phyloP scores from a whole-genome alignment of 768 basidiomycete genomes.

The Trametes villosa region DNA sequence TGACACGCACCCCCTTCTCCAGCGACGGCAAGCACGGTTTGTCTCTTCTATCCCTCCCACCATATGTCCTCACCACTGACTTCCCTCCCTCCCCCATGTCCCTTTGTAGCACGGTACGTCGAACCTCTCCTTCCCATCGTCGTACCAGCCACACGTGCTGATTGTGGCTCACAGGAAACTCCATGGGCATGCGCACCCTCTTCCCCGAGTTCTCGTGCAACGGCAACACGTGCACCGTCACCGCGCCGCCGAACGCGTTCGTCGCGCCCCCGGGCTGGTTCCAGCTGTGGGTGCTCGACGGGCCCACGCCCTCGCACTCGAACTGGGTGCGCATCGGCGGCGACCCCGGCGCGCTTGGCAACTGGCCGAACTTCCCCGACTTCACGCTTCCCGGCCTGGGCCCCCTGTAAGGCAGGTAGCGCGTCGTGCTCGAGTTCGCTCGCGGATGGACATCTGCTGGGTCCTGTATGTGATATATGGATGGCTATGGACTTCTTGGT shows the following conservation, averaged over 20 bases:
- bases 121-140: background rate
- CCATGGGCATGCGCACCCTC: conserved; percentile 72
- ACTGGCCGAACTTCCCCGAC: conserved; percentile 73
- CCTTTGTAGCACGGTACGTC: conserved; percentile 18
- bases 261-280: conserved; percentile 80
- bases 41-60: background rate
- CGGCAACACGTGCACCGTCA: conserved; percentile 76
- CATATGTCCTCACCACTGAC: background rate
- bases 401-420: conserved; percentile 13
- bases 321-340: conserved; percentile 80
- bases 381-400: conserved; percentile 67
- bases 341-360: conserved; percentile 69
- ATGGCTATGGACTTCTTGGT: too few species aligned
- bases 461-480: too few species aligned
- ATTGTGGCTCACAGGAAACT: conserved; percentile 42
- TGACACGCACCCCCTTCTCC: conserved; percentile 16
- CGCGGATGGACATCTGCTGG: too few species aligned
- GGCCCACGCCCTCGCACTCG: conserved; percentile 77
- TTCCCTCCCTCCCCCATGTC: background rate
- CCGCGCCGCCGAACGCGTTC: conserved; percentile 70
- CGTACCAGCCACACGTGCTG: background rate
- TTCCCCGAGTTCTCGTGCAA: conserved; percentile 74
- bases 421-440: too few species aligned
- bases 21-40: conserved; percentile 73
- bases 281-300: conserved; percentile 76